Conservation (phyloP, 805 yeast genomes). For the Metschnikowia sp. region DNA sequence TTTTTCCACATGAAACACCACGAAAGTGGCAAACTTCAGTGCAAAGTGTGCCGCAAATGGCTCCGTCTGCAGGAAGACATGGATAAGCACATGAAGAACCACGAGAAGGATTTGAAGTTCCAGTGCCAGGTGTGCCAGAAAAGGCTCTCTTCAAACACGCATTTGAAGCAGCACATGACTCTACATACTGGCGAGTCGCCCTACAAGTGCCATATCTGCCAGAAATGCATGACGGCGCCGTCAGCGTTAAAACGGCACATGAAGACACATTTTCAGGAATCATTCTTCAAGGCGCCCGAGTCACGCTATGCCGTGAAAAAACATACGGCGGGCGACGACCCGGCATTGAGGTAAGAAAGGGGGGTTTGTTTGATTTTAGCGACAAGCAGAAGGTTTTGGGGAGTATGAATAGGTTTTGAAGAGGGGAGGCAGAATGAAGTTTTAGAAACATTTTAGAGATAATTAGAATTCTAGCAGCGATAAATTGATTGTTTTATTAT, state of each 20-base stretch:
- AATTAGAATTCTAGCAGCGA: too few relatives aligned
- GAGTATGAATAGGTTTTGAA: too few relatives aligned
- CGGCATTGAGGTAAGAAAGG: too few relatives aligned
- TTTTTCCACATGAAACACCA: background rate
- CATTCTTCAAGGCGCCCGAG: too few relatives aligned
- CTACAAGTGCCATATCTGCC: background rate
- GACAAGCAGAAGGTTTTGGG: too few relatives aligned
- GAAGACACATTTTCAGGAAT: background rate
- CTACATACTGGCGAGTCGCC: background rate
- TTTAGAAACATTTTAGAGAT: too few relatives aligned
- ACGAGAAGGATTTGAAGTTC: background rate
- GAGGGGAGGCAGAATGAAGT: too few relatives aligned
- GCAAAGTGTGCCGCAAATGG: background rate
- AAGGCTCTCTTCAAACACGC: background rate
- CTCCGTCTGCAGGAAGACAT: background rate
- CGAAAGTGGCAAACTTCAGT: background rate
- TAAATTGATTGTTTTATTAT: too few relatives aligned
- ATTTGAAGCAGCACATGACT: background rate
- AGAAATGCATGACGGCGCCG: background rate
- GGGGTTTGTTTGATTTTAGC: too few relatives aligned
- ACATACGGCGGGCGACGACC: too few relatives aligned
- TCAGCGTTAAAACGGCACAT: background rate
- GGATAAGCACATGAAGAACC: background rate
- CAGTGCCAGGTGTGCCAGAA: background rate
- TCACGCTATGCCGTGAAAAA: too few relatives aligned